A percentile compares a stretch with the other conserved stretches of the same genome.
These are phyloP conservation scores for Ceratobasidium sp. DNA, from an alignment of 1,284 basidiomycete genomes.

Conservation along the genomic window DNA sequence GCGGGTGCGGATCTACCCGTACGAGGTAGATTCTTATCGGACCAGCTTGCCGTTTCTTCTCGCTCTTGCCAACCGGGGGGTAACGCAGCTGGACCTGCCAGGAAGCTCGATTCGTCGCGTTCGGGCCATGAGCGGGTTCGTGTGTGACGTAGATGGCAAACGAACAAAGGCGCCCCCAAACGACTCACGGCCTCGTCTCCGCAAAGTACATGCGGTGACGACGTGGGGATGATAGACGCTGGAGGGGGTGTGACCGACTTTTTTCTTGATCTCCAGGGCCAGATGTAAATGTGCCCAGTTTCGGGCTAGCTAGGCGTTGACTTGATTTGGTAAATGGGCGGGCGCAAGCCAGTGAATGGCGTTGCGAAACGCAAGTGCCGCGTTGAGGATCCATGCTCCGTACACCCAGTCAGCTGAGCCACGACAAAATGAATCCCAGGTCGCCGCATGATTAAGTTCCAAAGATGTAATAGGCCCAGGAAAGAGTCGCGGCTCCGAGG, in stretches of 20 bases:
- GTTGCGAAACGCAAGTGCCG: not conserved
- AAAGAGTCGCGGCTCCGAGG: not conserved
- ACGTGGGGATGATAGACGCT: not conserved
- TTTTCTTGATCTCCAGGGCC: constrained; percentile 4
- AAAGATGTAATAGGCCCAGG: not conserved
- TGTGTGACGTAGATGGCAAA: not conserved
- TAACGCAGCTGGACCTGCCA: not conserved
- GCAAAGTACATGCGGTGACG: not conserved
- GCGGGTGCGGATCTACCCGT: constrained; percentile 2
- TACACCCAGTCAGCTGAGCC: not conserved
- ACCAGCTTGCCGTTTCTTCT: not conserved
- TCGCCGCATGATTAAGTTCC: not conserved
- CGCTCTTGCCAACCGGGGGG: not conserved
- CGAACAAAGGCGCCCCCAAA: not conserved
- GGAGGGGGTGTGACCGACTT: not conserved
- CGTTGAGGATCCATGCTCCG: not conserved
- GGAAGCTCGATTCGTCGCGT: constrained; percentile 7
- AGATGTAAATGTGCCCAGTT: not conserved
- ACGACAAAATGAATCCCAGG: not conserved
- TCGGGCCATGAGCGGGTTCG: not conserved
- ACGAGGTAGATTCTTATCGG: constrained; percentile 13
- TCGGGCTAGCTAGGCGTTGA: not conserved
- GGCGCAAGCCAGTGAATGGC: no score
- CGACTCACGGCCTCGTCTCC: not conserved
- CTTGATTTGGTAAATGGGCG: not conserved